Evolutionary conservation across 371 early-diverging fungal species (phyloP).

Genomic region (Syncephalastrum sp.): DNA sequence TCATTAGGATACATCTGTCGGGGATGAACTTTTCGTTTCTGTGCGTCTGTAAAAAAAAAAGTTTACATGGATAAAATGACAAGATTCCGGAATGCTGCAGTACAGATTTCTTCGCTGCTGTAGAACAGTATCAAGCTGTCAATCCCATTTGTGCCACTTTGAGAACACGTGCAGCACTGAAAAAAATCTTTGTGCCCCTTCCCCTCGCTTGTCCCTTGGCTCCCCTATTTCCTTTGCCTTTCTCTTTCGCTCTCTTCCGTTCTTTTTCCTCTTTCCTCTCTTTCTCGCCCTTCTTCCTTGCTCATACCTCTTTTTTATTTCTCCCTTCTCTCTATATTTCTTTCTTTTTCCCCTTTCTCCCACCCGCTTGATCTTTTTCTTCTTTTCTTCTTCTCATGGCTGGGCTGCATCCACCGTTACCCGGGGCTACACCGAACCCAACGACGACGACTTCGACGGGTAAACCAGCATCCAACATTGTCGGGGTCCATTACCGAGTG

Average conservation of each 20-base stretch:
- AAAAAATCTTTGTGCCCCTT: too few relatives aligned
- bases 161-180: too few relatives aligned
- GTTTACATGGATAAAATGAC: too few relatives aligned
- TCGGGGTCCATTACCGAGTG: slow-evolving; percentile 94
- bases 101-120: too few relatives aligned
- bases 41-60: too few relatives aligned
- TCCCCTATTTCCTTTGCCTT: slow-evolving; percentile 1
- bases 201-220: neutral
- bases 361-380: slow-evolving; percentile 10
- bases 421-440: too few relatives aligned
- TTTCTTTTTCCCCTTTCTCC: slow-evolving; percentile 3
- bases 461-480: slow-evolving; percentile 50
- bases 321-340: neutral
- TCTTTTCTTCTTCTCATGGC: slow-evolving; percentile 10
- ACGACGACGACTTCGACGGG: slow-evolving; percentile 4
- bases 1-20: too few relatives aligned
- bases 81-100: too few relatives aligned
- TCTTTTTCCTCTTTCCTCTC: slow-evolving; percentile 5
- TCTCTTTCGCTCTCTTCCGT: slow-evolving; percentile 3
- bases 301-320: neutral
- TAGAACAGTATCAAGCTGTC: too few relatives aligned
- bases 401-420: too few relatives aligned
- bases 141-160: too few relatives aligned
- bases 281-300: neutral
- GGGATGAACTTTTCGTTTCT: too few relatives aligned